These are phyloP conservation scores for Candida tibetensis DNA, from an alignment of 805 yeast species.

Conservation along the genomic window DNA sequence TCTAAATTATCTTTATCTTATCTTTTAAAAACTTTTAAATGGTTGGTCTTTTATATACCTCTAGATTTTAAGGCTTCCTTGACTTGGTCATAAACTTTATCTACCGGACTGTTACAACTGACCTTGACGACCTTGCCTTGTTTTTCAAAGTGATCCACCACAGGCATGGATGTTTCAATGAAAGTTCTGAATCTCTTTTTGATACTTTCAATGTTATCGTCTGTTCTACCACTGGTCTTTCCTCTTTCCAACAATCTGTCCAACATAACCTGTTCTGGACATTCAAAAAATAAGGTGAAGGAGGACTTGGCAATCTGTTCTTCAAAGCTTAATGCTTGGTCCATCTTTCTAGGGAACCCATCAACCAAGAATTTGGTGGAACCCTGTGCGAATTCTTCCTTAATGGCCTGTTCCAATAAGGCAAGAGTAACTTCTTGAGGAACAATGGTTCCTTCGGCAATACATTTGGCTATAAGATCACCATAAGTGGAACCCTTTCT, in stretches of 20 bases:
- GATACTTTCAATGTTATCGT: slow-evolving; percentile 89
- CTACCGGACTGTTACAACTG: slow-evolving; percentile 77
- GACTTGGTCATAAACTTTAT: slow-evolving; percentile 69
- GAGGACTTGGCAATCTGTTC: slow-evolving; percentile 66
- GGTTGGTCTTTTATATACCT: slow-evolving; percentile 32
- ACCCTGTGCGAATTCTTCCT: slow-evolving; percentile 47
- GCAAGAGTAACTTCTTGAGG: slow-evolving; percentile 92
- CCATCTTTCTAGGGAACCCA: slow-evolving; percentile 98
- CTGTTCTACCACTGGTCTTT: slow-evolving; percentile 90
- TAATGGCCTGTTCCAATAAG: slow-evolving; percentile 75
- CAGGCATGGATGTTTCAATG: slow-evolving; percentile 89
- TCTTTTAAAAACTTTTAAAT: too few relatives aligned
- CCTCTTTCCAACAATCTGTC: slow-evolving; percentile 84
- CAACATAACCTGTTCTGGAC: slow-evolving; percentile 82
- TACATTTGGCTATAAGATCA: slow-evolving; percentile 75
- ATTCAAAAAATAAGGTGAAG: slow-evolving; percentile 73
- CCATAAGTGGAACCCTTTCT: slow-evolving; percentile 84
- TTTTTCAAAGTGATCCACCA: slow-evolving; percentile 75
- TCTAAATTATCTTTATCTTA: too few relatives aligned
- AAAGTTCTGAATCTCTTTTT: slow-evolving; percentile 86
- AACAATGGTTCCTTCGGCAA: slow-evolving; percentile 85
- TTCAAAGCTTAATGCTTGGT: slow-evolving; percentile 94
- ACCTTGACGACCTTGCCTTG: slow-evolving; percentile 75
- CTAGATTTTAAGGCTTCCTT: slow-evolving; percentile 54
- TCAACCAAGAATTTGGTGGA: slow-evolving; percentile 74